These are phyloP conservation scores for Crithidia expoeki DNA, from an alignment of 208 protist genomes.

Conservation along the genomic window DNA sequence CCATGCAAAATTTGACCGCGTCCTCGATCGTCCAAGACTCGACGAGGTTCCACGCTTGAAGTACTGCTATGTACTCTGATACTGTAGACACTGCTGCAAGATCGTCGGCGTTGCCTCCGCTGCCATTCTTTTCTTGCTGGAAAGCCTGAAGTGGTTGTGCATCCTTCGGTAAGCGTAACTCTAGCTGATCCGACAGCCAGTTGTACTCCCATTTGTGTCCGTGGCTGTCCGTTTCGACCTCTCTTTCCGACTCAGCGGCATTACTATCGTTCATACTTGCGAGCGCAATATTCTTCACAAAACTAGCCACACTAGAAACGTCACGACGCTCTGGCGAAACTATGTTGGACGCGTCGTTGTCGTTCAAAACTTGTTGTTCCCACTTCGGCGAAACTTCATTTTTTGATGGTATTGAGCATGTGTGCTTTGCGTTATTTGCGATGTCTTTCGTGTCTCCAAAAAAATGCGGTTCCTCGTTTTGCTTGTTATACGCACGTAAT, in stretches of 20 bases:
- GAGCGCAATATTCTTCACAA: conserved; percentile 1
- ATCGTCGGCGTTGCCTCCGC: neutral
- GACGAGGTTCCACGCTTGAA: conserved; percentile 29
- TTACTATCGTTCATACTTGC: neutral
- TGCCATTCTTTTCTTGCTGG: neutral
- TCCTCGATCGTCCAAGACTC: conserved; percentile 4
- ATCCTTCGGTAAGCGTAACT: neutral
- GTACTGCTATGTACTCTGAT: conserved; percentile 19
- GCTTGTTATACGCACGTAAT: neutral
- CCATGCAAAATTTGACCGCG: conserved; percentile 20
- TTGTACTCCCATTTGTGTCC: conserved; percentile 1
- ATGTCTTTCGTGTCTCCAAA: conserved; percentile 2
- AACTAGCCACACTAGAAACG: neutral
- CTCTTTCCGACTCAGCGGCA: neutral
- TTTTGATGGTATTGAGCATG: neutral
- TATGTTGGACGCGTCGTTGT: neutral
- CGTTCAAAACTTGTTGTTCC: neutral
- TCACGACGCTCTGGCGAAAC: neutral
- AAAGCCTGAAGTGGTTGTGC: neutral
- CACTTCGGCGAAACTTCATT: neutral
- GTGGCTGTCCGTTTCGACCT: neutral
- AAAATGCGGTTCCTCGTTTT: neutral
- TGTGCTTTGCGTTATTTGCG: neutral
- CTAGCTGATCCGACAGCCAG: conserved; percentile 9
- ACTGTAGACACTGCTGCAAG: neutral